Evolutionary conservation across 202 grass and related monocot species (phyloP).

Genomic region (Sporobolus alterniflorus): DNA sequence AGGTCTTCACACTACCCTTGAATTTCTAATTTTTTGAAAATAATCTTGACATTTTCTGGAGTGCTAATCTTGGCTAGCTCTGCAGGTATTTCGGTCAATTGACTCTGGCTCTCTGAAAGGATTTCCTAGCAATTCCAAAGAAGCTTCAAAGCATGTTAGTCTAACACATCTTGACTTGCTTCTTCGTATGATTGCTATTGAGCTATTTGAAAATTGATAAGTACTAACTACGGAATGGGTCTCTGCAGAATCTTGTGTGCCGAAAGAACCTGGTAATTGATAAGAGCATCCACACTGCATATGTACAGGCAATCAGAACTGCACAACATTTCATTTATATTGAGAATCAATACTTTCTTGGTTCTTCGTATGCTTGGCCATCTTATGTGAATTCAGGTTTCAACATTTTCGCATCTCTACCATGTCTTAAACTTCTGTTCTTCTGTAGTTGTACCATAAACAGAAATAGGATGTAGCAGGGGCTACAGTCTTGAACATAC

Average conservation of each 20-base stretch:
- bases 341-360: conserved; percentile 98
- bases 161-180: not conserved
- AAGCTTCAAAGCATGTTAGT: conserved; percentile 72
- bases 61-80: conserved; percentile 34
- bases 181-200: not conserved
- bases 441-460: conserved; percentile 14
- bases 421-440: not conserved
- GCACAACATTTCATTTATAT: conserved; percentile 99
- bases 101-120: conserved; percentile 97
- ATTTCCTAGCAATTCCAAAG: conserved; percentile 75
- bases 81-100: conserved; percentile 92
- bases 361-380: conserved; percentile 95
- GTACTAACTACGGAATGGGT: conserved; percentile 23
- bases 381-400: conserved; percentile 85
- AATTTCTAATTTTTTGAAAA: conserved; percentile 30
- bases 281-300: conserved; percentile 98
- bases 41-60: not conserved
- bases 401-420: conserved; percentile 4
- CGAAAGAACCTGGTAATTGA: conserved; percentile 88
- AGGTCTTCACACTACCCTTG: conserved; percentile 53
- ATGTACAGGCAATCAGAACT: conserved; percentile 95
- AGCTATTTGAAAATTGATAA: conserved; percentile 26
- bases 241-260: conserved; percentile 90
- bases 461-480: not conserved
- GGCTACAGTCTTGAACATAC: not conserved